Evolutionary conservation across 768 basidiomycete species (phyloP).

Genomic region (Leccinum olivaceopallidum): DNA sequence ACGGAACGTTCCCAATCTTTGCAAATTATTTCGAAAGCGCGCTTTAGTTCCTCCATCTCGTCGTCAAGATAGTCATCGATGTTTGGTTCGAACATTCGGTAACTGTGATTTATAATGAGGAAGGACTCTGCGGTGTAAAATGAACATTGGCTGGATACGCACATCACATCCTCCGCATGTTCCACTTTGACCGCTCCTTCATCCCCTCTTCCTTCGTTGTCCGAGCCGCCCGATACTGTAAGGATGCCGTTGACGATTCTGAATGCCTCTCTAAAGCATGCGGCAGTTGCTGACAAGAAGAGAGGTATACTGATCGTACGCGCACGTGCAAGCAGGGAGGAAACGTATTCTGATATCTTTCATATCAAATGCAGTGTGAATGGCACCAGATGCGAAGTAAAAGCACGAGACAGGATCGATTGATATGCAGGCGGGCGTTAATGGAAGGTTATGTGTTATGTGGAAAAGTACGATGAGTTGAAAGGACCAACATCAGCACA

Average conservation of each 20-base stretch:
- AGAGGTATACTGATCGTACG: conserved; percentile 68
- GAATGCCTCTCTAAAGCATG: conserved; percentile 87
- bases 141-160: conserved; percentile 29
- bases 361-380: not conserved
- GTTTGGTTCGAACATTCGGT: conserved; percentile 91
- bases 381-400: not conserved
- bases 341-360: conserved; percentile 87
- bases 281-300: conserved; percentile 85
- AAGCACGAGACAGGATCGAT: not conserved
- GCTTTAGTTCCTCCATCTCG: conserved; percentile 82
- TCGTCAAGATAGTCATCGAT: conserved; percentile 99
- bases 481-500: conserved; percentile 1
- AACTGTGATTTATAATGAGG: conserved; percentile 47
- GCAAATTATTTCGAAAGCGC: conserved; percentile 71
- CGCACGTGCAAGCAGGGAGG: conserved; percentile 72
- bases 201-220: conserved; percentile 5
- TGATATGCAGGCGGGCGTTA: not conserved
- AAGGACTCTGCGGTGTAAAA: conserved; percentile 1
- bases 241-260: conserved; percentile 79
- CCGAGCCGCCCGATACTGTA: conserved; percentile 42
- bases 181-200: conserved; percentile 41
- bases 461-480: not conserved
- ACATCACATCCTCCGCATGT: conserved; percentile 84
- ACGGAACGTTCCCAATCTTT: conserved; percentile 73
- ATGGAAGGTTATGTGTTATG: not conserved